A percentile compares a stretch with the other conserved stretches of the same genome.
Evolutionary conservation across 2,329 filamentous ascomycete genomes (phyloP).

Genomic region (Colletotrichum sp.): DNA sequence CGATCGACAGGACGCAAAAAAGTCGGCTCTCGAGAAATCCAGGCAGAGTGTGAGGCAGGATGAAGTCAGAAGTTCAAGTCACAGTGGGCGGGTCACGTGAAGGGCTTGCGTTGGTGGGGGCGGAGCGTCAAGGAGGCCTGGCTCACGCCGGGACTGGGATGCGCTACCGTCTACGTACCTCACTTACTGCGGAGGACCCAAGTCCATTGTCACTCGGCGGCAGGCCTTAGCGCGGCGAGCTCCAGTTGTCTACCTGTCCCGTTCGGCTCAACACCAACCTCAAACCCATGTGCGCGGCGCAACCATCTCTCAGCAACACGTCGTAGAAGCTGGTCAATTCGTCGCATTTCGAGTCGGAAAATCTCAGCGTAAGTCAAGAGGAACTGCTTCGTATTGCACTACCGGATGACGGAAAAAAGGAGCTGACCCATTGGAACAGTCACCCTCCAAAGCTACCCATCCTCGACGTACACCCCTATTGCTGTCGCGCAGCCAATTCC

Average conservation of each 20-base stretch:
- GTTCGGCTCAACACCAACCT: constrained; percentile 1
- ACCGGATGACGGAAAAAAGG: not conserved
- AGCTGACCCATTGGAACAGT: not conserved
- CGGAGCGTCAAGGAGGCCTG: constrained; percentile 8
- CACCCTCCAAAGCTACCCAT: constrained; percentile 15
- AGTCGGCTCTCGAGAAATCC: not conserved
- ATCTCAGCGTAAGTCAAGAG: not conserved
- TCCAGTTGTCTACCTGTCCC: constrained; percentile 19
- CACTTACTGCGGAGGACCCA: constrained; percentile 1
- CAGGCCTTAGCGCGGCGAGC: constrained; percentile 13
- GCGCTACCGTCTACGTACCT: not conserved
- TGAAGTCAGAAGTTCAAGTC: constrained; percentile 21
- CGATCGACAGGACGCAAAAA: constrained; percentile 15
- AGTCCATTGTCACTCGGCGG: constrained; percentile 4
- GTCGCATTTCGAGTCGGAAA: not conserved
- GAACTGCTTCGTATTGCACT: not conserved
- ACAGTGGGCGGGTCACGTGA: constrained; percentile 21
- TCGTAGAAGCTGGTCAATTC: not conserved
- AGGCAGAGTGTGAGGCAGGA: constrained; percentile 12
- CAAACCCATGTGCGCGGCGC: not conserved
- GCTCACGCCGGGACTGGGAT: not conserved
- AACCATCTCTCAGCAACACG: not conserved
- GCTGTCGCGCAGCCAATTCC: not conserved
- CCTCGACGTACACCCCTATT: constrained; percentile 20
- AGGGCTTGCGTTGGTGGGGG: constrained; percentile 20